Base-by-base conservation (phyloP, 306 rosid species). In the Glycine latifolia region DNA sequence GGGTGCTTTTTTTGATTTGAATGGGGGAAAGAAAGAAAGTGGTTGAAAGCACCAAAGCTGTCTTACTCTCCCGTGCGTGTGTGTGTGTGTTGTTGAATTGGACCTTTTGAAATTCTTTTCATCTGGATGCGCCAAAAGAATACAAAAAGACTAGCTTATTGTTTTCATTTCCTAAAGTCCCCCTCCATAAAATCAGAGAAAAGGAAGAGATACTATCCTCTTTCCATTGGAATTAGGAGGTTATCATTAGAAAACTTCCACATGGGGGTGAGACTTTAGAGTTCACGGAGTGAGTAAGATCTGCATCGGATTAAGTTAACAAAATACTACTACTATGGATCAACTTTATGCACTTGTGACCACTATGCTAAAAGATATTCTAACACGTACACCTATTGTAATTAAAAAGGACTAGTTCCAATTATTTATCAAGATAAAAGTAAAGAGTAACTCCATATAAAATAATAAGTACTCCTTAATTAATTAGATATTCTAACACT, bases 121-220 rank as follows among this genome's bases (percentile, higher is more conserved):
- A 75, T 26, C 65, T 55, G 71, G 63, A 79, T 85, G 85, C 71
- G 79, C 89, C 81, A 82, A 85, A 91, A 80, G 84, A 78, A 83
- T 67, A 83, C 82, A 84, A 88, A 82, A 86, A 87, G 89, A 9
- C 8, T 13, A 53, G 75, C 78, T 85, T 16, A 58, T 26, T 26
- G 31, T 4, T 67, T 69, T 46, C 53, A 16, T 9, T 90, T 84
- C 76, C 87, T 20, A 41, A 65, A 76, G 77, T 17, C 41, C 59
- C 52, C 26, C 48, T n/a, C 26, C 14, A 10, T 10, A 26, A 76
- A 56, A 85, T 15, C 8, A 59, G 17, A 44, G 77, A 26, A 26
- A 62, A 5, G 15, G 61, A 47, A 55, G 8, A 8, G 20, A 12
- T 46, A 10, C 11, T 73, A 31, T 52, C 44, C n/a, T 56, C 53